Evolutionary conservation across 1,284 basidiomycete genomes (phyloP), one percentile per base, ranked within the genome.

Genomic region (Trametes sp.): DNA sequence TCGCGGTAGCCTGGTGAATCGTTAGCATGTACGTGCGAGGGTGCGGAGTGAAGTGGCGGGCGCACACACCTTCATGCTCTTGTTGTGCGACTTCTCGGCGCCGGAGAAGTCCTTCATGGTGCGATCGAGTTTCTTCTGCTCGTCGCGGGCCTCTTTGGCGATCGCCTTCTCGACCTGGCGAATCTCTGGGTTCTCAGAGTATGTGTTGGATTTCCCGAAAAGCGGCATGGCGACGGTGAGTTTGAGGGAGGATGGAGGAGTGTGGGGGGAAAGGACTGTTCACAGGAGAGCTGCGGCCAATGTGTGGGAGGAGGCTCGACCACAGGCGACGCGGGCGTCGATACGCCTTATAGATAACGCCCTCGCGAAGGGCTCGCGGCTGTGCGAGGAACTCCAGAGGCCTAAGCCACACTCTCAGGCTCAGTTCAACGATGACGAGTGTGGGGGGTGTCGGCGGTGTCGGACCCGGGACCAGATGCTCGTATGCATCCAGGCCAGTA

Each of bases 111-210:
- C 81, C 68, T 82, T 83, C 65, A 84, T 63, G 46, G 78, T 76
- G 53, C 78, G 76, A 57, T 81, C 75, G 62, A 87, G 71, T 54
- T 72, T 76, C 46, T 77, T 77, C 64, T 84, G 79, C 67, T 86
- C 85, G 13, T 75, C 71, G 63, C 79, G 81, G 14, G 80, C 78
- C 65, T 86, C 84, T 58, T 78, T 79, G 5, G 74, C 69, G 42
- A 84, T 72, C 31, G 75, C 72, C 61, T 82, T 83, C 69, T 86
- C 83, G 49, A 82, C 66, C 67, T 81, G 77, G 72, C 82, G 84
- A 57, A 71, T 62, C 38, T 75, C 71, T 7, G 72, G 63, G 62
- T 73, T 68, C 50, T 63, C 65, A 36, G 69, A 69, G 62, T 52
- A 59, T 29, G 65, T 64, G 46, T 69, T 68, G 28, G 72, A 72